Evolutionary conservation across 352 stramenopile species (phyloP).

Genomic region (Pythium dissimile): DNA sequence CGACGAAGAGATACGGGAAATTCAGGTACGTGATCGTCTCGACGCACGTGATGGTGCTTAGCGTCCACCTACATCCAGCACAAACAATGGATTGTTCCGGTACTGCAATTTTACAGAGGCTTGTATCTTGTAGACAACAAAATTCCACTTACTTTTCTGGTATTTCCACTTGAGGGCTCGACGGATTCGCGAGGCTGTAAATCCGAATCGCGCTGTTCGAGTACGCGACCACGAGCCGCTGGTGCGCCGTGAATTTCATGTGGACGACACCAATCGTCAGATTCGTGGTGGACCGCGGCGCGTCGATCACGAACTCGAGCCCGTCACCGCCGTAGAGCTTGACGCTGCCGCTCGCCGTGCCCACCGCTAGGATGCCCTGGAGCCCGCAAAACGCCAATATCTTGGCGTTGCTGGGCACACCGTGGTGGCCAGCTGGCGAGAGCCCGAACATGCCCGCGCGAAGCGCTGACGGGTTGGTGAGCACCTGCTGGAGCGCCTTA

Average conservation of each 20-base stretch:
- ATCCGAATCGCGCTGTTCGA: constrained; percentile 62
- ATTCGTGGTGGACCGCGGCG: constrained; percentile 27
- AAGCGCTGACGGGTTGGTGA: constrained; percentile 39
- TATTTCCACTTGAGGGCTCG: constrained; percentile 23
- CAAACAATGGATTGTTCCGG: not conserved
- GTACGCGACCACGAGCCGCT: constrained; percentile 62
- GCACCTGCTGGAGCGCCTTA: constrained; percentile 34
- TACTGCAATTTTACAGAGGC: not conserved
- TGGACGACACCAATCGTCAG: constrained; percentile 43
- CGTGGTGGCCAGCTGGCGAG: constrained; percentile 53
- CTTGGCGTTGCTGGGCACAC: constrained; percentile 60
- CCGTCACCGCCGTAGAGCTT: constrained; percentile 67
- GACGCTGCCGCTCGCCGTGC: constrained; percentile 50
- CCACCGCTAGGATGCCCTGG: constrained; percentile 66
- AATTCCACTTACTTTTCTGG: constrained; percentile 13
- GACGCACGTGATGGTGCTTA: constrained; percentile 53
- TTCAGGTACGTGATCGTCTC: constrained; percentile 58
- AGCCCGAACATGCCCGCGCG: constrained; percentile 43
- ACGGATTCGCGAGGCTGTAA: constrained; percentile 38
- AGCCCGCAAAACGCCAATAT: constrained; percentile 52
- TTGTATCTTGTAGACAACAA: too few species aligned
- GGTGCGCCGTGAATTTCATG: constrained; percentile 62
- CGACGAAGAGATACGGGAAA: constrained; percentile 70
- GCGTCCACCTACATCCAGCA: constrained; percentile 45
- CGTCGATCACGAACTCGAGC: constrained; percentile 57